Evolutionary conservation across 1,284 basidiomycete species (phyloP), one percentile per base, ranked within the genome.

Genomic region (Vanrija sp.): DNA sequence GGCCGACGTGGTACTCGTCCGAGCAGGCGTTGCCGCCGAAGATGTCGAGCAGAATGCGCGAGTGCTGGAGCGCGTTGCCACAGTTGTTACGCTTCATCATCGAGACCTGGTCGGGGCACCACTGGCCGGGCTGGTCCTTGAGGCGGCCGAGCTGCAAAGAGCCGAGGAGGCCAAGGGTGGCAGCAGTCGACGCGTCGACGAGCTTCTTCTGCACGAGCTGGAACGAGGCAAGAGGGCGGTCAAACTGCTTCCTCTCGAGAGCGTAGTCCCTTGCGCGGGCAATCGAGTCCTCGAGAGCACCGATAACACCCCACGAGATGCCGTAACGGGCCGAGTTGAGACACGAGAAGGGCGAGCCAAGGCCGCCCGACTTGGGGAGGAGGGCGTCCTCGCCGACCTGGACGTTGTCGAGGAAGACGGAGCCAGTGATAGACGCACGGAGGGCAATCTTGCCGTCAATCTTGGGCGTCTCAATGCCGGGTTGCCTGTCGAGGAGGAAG

Each of bases 161-260:
- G 8, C 88, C 89, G 23, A 87, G 81, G 16, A 94, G 78, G n/a
- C 91, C 92, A 15, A 96, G 78, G 0, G 86, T 83, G 12, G 85
- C 83, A 66, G 95, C 91, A 2, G 87, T 89, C 61, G 88, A 85
- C 15, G 94, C 94, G 63, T 97, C 93, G 2, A 88, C 91, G 18
- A 98, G 81, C 77, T 98, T 98, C 83, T 95, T 95, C 76, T 98
- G 95, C 20, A 98, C 83, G 19, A 94, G 84, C 75, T 98, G 94
- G 84, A 96, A 98, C 3, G 87, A 89, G 1, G 90, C 93, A 5
- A 98, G 81, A 0, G 93, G 92, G 35, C 88, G 84, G 36, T 84
- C 80, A 78, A 98, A 98, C 75, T 98, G 94, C 42, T 86, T 76
- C 23, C 80, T 77, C 69, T 97, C 91, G 22, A 97, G 82, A 2